Evolutionary conservation across 106 monocot genomes (phyloP).

Genomic region (Hemerocallis citrina): DNA sequence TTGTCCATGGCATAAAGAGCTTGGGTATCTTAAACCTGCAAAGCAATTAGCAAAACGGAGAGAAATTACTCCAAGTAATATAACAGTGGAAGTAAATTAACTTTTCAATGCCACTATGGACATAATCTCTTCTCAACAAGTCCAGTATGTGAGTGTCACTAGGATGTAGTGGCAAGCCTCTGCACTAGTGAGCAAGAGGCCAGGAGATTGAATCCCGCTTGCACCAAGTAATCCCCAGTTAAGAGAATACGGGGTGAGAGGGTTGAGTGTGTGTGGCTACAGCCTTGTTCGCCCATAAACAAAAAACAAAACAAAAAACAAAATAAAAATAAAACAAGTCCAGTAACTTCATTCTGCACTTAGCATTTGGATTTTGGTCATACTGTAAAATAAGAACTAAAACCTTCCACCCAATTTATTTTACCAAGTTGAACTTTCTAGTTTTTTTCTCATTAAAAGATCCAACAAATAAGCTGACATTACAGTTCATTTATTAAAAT

Average conservation of each 20-base stretch:
- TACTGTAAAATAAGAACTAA: not conserved
- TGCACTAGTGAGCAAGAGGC: no score
- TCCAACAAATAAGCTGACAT: not conserved
- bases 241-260: no score
- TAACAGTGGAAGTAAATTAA: not conserved
- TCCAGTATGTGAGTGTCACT: no score
- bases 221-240: no score
- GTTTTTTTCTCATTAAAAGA: not conserved
- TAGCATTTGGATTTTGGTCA: not conserved
- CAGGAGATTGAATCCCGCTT: no score
- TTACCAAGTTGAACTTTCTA: not conserved
- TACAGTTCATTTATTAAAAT: not conserved
- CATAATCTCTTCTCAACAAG: no score
- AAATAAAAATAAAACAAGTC: not conserved
- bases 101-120: not conserved
- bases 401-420: not conserved
- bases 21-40: conserved; percentile 87
- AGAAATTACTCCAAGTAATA: not conserved
- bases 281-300: not conserved
- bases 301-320: not conserved
- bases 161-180: no score
- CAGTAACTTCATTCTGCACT: not conserved
- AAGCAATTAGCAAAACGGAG: not conserved
- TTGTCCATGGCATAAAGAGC: conserved; percentile 44
- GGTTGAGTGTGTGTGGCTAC: not conserved